phyloP scores from a whole-genome alignment of 2,329 filamentous ascomycete genomes.

The Venturia effusa region DNA sequence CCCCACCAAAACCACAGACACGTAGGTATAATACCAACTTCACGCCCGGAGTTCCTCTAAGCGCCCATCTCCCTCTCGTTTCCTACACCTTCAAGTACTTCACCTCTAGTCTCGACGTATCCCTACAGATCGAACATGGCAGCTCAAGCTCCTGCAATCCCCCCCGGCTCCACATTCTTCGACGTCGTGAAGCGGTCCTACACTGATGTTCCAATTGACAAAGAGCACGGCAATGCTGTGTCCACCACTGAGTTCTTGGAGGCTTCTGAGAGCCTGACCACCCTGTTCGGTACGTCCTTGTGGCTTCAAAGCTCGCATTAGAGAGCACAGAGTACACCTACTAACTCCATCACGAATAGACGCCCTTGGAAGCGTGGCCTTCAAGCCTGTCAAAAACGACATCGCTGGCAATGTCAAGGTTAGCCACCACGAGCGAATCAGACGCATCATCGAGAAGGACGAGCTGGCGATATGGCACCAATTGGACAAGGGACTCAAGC shows the following conservation, averaged over 20 bases:
- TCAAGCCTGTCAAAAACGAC: slow-evolving; percentile 83
- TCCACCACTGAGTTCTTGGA: slow-evolving; percentile 81
- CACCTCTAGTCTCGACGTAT: background rate
- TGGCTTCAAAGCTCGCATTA: too few species aligned
- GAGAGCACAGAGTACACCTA: background rate
- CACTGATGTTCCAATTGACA: slow-evolving; percentile 66
- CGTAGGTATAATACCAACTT: background rate
- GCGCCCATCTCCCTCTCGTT: background rate
- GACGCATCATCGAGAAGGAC: background rate
- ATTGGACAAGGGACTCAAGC: background rate
- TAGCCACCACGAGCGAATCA: slow-evolving; percentile 3
- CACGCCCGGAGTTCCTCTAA: background rate
- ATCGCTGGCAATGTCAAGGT: slow-evolving; percentile 89
- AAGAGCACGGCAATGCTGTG: slow-evolving; percentile 64
- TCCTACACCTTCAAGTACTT: background rate
- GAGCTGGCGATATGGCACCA: background rate
- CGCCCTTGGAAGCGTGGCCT: slow-evolving; percentile 58
- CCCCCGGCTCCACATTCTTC: slow-evolving; percentile 68
- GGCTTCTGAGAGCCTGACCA: slow-evolving; percentile 75
- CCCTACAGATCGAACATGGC: slow-evolving; percentile 20
- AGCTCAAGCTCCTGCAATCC: slow-evolving; percentile 23
- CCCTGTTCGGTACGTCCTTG: slow-evolving; percentile 57
- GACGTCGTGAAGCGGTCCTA: slow-evolving; percentile 78
- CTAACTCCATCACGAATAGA: slow-evolving; percentile 32
- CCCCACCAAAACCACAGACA: background rate